These are phyloP conservation scores for Lasiodiplodia theobromae DNA, from an alignment of 2,329 filamentous ascomycete species.

Conservation along the genomic window DNA sequence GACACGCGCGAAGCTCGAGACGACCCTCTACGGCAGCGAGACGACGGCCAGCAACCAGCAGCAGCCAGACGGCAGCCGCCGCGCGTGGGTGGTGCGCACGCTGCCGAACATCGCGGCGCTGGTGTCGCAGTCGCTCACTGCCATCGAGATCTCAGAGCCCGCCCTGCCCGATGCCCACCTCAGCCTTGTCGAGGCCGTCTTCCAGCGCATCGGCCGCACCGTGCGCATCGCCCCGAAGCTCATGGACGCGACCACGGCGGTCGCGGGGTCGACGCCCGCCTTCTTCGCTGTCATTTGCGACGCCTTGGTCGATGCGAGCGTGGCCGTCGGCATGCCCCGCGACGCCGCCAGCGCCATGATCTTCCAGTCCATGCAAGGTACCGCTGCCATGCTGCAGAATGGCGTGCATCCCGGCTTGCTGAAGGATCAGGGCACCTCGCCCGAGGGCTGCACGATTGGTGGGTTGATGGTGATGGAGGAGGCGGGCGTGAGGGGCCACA, in stretches of 20 bases:
- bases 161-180: constrained; percentile 34
- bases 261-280: constrained; percentile 42
- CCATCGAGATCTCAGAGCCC: constrained; percentile 38
- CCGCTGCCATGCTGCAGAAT: constrained; percentile 40
- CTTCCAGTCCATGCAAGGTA: constrained; percentile 43
- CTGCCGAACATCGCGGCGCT: constrained; percentile 56
- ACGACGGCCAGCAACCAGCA: constrained; percentile 24
- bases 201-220: constrained; percentile 37
- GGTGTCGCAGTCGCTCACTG: constrained; percentile 52
- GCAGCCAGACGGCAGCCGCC: background rate
- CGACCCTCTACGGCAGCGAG: constrained; percentile 42
- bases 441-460: constrained; percentile 44
- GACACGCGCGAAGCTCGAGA: constrained; percentile 51
- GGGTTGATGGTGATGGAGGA: constrained; percentile 46
- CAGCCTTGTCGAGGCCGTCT: constrained; percentile 35
- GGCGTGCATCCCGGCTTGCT: constrained; percentile 40
- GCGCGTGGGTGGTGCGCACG: constrained; percentile 49
- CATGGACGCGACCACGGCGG: constrained; percentile 42
- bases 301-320: constrained; percentile 42
- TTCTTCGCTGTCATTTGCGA: constrained; percentile 44
- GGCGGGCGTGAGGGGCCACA: constrained; percentile 37
- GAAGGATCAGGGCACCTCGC: constrained; percentile 41
- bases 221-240: constrained; percentile 35
- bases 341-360: constrained; percentile 39
- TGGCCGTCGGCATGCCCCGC: constrained; percentile 40